Evolutionary conservation across 306 rosid species (phyloP), one percentile per base, ranked within the genome.

Genomic region (Sindora glabra): DNA sequence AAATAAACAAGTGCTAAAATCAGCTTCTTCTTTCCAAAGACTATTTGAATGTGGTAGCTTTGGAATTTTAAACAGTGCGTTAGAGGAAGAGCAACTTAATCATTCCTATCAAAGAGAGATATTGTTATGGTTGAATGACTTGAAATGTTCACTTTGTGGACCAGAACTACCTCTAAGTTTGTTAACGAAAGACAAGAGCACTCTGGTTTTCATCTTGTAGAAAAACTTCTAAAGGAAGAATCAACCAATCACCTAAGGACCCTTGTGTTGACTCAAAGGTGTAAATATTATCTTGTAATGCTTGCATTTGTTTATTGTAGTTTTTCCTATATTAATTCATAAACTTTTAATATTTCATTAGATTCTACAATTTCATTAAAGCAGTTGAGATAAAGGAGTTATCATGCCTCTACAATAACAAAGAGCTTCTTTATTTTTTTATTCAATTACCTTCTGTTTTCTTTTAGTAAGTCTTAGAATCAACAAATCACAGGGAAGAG

Each of bases 141-240:
- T 83, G 75, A 76, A 76, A 68, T 92, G 98, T 68, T 79, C 96
- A 38, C 71, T 92, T 19, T 92, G 98, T 50, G 96, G 95, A 48
- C 42, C 58, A 67, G 98, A 92, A 78, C 66, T 92, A 68, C 98
- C 95, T 17, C 82, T 71, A 34, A 77, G 78, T 78, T 87, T 65
- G 77, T 74, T 27, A 81, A 74, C 63, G 98, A 92, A 78, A 80
- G 98, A 48, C 84, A 74, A 77, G 95, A 92, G 72, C 98, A 92
- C 69, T 59, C 71, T 36, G 98, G 88, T 76, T 92, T 92, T 67
- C 98, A 92, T 76, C 80, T 88, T 45, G 98, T 96, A 5, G 82
- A 88, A 74, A 85, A 78, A 78, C 90, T 92, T 76, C 98, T 88
- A 73, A 70, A 65, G 16, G 95, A 83, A 57, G 98, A 88, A 72